Evolutionary conservation across 345 rosid genomes (phyloP), one percentile per base, ranked within the genome.

Genomic region (Salix arbutifolia): DNA sequence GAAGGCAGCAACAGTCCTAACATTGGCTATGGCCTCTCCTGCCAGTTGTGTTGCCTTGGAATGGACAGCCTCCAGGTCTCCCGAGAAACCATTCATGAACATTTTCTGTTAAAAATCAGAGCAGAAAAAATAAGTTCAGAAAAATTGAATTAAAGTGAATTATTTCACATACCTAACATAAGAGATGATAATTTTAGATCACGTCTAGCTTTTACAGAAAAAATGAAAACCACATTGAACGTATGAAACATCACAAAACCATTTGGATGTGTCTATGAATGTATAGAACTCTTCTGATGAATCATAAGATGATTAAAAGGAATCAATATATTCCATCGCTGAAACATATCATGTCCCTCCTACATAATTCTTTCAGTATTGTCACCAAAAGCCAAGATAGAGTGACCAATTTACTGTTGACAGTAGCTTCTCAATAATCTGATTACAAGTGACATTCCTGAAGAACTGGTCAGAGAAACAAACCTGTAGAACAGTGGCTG

Each of bases 401-500:
- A 56, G 62, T 23, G 28, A 58, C 26, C 26, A 58, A 23, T 58
- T 23, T 58, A n/a, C 62, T 58, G 28, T 4, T 58, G 23, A 58
- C 5, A 58, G 64, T 23, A 58, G 28, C 28, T 58, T 58, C 26
- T 25, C 62, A n/a, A 23, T 9, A 58, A 58, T 25, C 6, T n/a
- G 64, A 58, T 58, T 23, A 58, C 64, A 58, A 58, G 37, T 65
- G 50, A 19, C 14, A 65, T 31, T 30, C 23, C 16, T 46, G 35
- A 76, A 53, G 37, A 68, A 79, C 46, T 14, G 40, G 71, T 40
- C 69, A 21, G 50, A 62, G 66, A 83, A 46, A 74, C 86, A 71
- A 64, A 94, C 98, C 98, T 94, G 99, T 82, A 95, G 85, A 81
- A 95, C 99, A 37, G 92, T 95, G 68, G 99, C 99, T n/a, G 96